phyloP scores from a whole-genome alignment of 2,329 filamentous ascomycete species.

The Aspergillus puulaauensis region DNA sequence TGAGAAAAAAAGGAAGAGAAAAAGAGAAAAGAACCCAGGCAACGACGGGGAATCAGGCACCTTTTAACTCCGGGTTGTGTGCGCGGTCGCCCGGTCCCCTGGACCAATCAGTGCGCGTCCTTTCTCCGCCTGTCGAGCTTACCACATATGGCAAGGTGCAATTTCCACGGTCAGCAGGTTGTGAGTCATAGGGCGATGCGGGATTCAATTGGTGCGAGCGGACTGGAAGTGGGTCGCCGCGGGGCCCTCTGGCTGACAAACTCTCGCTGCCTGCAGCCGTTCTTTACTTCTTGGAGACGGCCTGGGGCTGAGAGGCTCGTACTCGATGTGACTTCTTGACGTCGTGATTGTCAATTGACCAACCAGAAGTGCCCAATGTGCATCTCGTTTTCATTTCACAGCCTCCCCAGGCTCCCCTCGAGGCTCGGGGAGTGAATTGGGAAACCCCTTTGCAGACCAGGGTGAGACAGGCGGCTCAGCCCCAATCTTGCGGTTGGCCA shows the following conservation, averaged over 20 bases:
- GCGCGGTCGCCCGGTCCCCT: constrained; percentile 16
- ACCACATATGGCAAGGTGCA: constrained; percentile 5
- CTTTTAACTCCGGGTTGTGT: constrained; percentile 31
- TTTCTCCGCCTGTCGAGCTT: constrained; percentile 19
- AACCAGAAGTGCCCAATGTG: neutral
- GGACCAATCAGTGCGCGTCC: constrained; percentile 25
- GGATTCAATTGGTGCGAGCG: constrained; percentile 26
- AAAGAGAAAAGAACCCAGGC: constrained; percentile 28
- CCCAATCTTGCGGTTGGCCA: neutral
- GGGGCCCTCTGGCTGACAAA: constrained; percentile 1
- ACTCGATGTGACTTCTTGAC: constrained; percentile 7
- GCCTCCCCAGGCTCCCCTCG: constrained; percentile 1
- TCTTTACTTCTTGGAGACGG: neutral
- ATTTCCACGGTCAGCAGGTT: constrained; percentile 26
- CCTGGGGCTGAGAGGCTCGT: constrained; percentile 7
- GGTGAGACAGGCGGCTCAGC: constrained; percentile 8
- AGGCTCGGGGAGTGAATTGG: constrained; percentile 5
- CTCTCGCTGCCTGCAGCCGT: constrained; percentile 1
- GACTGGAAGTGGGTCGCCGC: neutral
- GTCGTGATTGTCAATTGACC: constrained; percentile 7
- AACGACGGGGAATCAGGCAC: constrained; percentile 40
- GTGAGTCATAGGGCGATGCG: constrained; percentile 35
- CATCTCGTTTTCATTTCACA: constrained; percentile 5
- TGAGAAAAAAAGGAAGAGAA: constrained; percentile 11
- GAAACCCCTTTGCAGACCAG: neutral